These are phyloP conservation scores for Coffea eugenioides DNA, from an alignment of 257 asterid genomes.

Conservation along the genomic window DNA sequence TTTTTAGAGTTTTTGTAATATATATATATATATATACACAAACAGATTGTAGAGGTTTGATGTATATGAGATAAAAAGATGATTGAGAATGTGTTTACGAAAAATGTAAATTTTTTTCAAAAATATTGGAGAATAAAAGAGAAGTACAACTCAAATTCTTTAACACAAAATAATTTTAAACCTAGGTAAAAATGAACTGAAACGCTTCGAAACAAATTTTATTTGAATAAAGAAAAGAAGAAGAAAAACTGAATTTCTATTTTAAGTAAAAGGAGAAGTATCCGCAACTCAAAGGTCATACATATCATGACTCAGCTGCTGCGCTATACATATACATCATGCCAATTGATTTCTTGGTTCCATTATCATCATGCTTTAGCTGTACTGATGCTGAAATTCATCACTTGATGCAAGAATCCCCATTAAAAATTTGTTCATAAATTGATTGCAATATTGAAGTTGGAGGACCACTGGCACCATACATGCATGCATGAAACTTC, in stretches of 20 bases:
- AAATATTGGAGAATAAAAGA: too few species aligned
- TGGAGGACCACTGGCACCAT: conserved; percentile 8
- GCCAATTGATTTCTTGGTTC: neutral
- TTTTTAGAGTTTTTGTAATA: too few species aligned
- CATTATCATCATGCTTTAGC: neutral
- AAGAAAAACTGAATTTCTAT: neutral
- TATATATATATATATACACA: too few species aligned
- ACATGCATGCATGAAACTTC: neutral
- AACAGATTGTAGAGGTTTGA: too few species aligned
- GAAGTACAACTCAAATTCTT: neutral
- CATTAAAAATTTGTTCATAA: conserved; percentile 1
- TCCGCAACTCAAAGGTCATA: neutral
- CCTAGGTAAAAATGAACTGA: neutral
- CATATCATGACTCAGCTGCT: neutral
- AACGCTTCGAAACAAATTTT: neutral
- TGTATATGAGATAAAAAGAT: too few species aligned
- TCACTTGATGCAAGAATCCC: conserved; percentile 1
- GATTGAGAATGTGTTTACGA: too few species aligned
- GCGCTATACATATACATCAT: neutral
- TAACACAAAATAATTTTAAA: neutral
- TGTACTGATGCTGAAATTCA: conserved; percentile 1
- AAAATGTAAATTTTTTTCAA: too few species aligned
- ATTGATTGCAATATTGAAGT: neutral
- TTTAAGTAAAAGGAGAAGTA: neutral
- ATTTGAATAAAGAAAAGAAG: neutral